Evolutionary conservation across 2,329 filamentous ascomycete species (phyloP), one percentile per base, ranked within the genome.

Genomic region (Fusarium fujikuroi): DNA sequence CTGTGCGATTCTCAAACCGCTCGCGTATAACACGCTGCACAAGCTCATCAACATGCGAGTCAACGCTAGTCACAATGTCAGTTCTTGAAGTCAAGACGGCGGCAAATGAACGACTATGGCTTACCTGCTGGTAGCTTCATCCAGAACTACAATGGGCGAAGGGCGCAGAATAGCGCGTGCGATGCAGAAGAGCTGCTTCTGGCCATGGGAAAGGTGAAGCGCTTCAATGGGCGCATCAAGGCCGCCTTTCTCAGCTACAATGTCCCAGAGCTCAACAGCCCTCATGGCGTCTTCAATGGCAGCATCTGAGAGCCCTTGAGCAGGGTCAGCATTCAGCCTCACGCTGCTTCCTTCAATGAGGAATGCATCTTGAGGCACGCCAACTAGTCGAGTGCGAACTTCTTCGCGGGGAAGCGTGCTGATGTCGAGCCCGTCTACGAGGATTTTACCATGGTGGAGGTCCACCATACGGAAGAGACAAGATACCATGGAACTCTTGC

Each of bases 321-420:
- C 70, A 1, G 87, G 86, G 67, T 89, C 87, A 2, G 86, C 78
- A 30, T 89, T 89, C 19, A 81, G 73, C 6, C 86, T 82, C 4
- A 90, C 79, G 10, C 67, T 77, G 6, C 64, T 60, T 25, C 84
- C 85, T 9, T 82, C 81, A 7, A 89, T 80, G 32, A 87, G 80
- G 72, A 87, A 85, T 1, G 85, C 81, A 56, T 89, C 87, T 78
- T 90, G 87, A 0, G 88, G 84, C 7, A 88, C 78, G 7, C 80
- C 82, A 30, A 84, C 81, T 15, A 89, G 79, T 2, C 75, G 58
- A 4, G 73, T 62, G 15, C 80, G 79, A 15, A 82, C 60, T 8
- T 72, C 39, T 36, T 77, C 66, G 1, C 76, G 74, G 1, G 77
- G 77, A 1, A 81, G 62, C 7, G 70, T 77, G 39, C 76, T 66